A percentile compares a stretch with the other conserved stretches of the same genome.
These are phyloP conservation scores for Diplogelasinospora grovesii DNA, from an alignment of 495 filamentous ascomycete species.

Conservation along the genomic window DNA sequence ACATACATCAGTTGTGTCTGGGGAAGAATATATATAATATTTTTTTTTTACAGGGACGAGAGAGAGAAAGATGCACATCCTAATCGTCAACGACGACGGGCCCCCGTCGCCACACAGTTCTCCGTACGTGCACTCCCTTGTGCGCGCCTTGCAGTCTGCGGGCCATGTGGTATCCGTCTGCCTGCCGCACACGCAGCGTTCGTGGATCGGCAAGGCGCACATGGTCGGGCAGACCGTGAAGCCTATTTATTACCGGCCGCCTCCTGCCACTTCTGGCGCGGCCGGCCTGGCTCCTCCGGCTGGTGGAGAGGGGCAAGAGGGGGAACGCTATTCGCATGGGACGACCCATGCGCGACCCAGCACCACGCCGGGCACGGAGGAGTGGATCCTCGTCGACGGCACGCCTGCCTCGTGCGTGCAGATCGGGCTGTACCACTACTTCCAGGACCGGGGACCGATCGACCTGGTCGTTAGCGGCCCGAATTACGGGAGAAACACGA, in stretches of 20 bases:
- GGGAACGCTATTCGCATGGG: conserved; percentile 37
- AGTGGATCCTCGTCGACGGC: conserved; percentile 89
- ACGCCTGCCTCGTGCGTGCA: conserved; percentile 85
- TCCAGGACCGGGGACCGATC: conserved; percentile 66
- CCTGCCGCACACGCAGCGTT: conserved; percentile 84
- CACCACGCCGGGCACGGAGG: conserved; percentile 57
- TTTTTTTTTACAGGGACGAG: neutral
- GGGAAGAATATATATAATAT: neutral
- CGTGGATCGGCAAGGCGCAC: conserved; percentile 98
- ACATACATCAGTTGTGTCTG: no score
- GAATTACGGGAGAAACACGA: conserved; percentile 93
- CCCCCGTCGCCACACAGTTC: conserved; percentile 86
- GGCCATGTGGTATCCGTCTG: conserved; percentile 85
- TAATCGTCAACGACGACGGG: conserved; percentile 80
- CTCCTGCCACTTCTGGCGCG: conserved; percentile 43
- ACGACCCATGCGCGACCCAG: conserved; percentile 50
- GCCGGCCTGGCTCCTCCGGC: conserved; percentile 25
- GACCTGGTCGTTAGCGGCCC: conserved; percentile 87
- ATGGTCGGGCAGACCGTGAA: conserved; percentile 79
- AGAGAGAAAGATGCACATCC: conserved; percentile 33
- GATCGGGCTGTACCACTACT: conserved; percentile 84
- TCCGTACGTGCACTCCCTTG: conserved; percentile 84
- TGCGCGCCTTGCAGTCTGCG: conserved; percentile 64
- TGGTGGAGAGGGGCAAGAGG: conserved; percentile 37
- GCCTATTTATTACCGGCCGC: conserved; percentile 77